Evolutionary conservation across 495 filamentous ascomycete genomes (phyloP).

Genomic region (Penicillium paxilli): DNA sequence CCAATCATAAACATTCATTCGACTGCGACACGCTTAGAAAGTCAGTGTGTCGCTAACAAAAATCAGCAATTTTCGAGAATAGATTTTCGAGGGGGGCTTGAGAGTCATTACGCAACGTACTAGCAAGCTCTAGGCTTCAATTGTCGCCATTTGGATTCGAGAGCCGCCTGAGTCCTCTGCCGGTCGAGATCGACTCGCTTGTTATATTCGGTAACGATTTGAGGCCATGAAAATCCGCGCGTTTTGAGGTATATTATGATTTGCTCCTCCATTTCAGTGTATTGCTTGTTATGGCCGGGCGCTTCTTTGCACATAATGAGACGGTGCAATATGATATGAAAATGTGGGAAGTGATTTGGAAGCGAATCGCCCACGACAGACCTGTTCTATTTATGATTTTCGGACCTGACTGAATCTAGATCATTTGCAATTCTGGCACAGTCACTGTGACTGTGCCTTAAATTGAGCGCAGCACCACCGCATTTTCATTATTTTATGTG

Average conservation of each 20-base stretch:
- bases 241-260: neutral
- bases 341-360: neutral
- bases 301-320: neutral
- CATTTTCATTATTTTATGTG: neutral
- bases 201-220: neutral
- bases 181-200: neutral
- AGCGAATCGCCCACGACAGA: neutral
- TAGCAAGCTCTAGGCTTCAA: neutral
- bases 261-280: neutral
- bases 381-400: neutral
- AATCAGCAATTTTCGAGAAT: neutral
- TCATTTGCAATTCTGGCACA: neutral
- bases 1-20: too few relatives aligned
- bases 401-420: neutral
- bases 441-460: neutral
- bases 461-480: neutral
- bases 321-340: neutral
- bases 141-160: neutral
- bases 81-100: neutral
- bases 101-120: neutral
- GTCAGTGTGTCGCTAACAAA: too few relatives aligned
- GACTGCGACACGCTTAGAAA: too few relatives aligned
- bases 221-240: neutral
- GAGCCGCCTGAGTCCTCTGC: neutral
- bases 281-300: neutral